Evolutionary conservation across 257 asterid genomes (phyloP).

Genomic region (Capsicum chinense): DNA sequence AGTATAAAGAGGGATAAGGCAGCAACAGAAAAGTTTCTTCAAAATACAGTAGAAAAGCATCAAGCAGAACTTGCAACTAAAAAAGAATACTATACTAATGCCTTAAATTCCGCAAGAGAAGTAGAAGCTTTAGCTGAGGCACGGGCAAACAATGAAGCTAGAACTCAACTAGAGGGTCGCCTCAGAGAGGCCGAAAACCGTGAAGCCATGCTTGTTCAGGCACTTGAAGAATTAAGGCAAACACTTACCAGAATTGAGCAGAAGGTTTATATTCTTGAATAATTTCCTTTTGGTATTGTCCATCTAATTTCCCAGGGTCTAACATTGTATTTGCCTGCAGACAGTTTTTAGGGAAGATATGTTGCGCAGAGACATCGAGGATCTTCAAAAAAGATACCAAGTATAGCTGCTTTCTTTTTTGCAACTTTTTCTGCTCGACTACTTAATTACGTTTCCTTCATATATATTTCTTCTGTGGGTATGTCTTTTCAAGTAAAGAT

Average conservation of each 20-base stretch:
- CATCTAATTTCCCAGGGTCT: not conserved
- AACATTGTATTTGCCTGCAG: conserved; percentile 51
- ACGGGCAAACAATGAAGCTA: conserved; percentile 87
- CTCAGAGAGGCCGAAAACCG: conserved; percentile 56
- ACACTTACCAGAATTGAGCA: conserved; percentile 68
- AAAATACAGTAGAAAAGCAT: conserved; percentile 93
- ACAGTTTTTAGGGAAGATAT: conserved; percentile 91
- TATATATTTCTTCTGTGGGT: conserved; percentile 20
- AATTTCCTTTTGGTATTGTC: not conserved
- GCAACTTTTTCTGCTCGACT: conserved; percentile 12
- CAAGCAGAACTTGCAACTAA: conserved; percentile 85
- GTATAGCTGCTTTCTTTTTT: conserved; percentile 36
- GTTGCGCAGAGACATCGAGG: conserved; percentile 93
- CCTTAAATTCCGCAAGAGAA: conserved; percentile 87
- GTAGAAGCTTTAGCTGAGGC: conserved; percentile 97
- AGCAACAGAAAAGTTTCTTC: conserved; percentile 86
- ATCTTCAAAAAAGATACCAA: conserved; percentile 94
- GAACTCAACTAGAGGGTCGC: conserved; percentile 78
- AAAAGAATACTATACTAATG: conserved; percentile 86
- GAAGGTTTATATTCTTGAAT: conserved; percentile 58
- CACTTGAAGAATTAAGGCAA: conserved; percentile 62
- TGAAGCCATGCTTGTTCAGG: conserved; percentile 58
- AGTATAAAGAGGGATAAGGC: conserved; percentile 90
- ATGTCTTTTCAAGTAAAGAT: too few relatives aligned
- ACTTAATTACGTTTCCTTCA: conserved; percentile 22